A percentile compares a stretch with the other conserved stretches of the same genome.
Evolutionary conservation across 176 grass and related monocot genomes (phyloP).

Genomic region (Hordeum vulgare): MorexV3_pseudomolecules_assembly NC_058521.1:423418092-423418591

Average conservation of each 20-base stretch:
- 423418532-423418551: too few species aligned
- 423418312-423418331: conserved; percentile 44
- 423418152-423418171: conserved; percentile 11
- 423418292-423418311: conserved; percentile 22
- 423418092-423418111: conserved; percentile 75
- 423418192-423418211: conserved; percentile 8
- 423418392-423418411: neutral
- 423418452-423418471: neutral
- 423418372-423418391: neutral
- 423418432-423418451: neutral
- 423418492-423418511: neutral
- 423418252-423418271: conserved; percentile 27
- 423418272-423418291: conserved; percentile 29
- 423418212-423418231: neutral
- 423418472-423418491: conserved; percentile 10
- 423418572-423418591: too few species aligned
- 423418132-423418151: conserved; percentile 23
- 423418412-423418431: conserved; percentile 1
- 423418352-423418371: neutral
- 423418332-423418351: conserved; percentile 47
- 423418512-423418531: neutral
- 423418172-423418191: conserved; percentile 7
- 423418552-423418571: too few species aligned
- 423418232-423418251: conserved; percentile 37
- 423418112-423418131: conserved; percentile 2